These are phyloP conservation scores for Hysterangium stoloniferum DNA, from an alignment of 768 basidiomycete species.

Conservation along the genomic window DNA sequence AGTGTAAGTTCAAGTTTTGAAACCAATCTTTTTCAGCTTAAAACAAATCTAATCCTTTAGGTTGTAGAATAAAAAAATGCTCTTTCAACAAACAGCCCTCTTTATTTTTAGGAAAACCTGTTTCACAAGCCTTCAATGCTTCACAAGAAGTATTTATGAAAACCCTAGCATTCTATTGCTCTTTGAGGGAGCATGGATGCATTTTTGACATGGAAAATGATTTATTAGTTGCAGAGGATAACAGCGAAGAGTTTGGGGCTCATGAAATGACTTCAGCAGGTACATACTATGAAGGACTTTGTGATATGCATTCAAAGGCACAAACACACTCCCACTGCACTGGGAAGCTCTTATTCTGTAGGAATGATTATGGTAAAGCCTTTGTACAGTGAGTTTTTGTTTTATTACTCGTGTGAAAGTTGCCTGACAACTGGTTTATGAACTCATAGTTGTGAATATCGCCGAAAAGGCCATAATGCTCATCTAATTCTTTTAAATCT, in stretches of 20 bases:
- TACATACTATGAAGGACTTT: background rate
- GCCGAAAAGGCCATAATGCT: too few species aligned
- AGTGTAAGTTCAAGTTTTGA: background rate
- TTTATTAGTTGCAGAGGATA: background rate
- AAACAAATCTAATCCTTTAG: background rate
- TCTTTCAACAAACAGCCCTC: too few species aligned
- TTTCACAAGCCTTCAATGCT: background rate
- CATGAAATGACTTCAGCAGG: conserved; percentile 16
- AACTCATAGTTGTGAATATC: conserved; percentile 18
- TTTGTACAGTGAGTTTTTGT: conserved; percentile 12
- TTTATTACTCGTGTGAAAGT: background rate
- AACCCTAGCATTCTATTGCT: conserved; percentile 19
- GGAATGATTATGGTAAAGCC: conserved; percentile 3
- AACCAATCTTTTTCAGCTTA: background rate
- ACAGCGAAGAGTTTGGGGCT: background rate
- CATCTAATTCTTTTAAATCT: too few species aligned
- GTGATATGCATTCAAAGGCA: conserved; percentile 1
- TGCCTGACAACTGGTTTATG: conserved; percentile 17
- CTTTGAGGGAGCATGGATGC: conserved; percentile 17
- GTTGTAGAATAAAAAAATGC: background rate
- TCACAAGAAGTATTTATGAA: conserved; percentile 16
- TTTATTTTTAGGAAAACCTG: too few species aligned
- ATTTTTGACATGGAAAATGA: conserved; percentile 12
- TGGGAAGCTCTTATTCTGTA: background rate
- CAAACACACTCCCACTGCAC: background rate